A percentile compares a stretch with the other conserved stretches of the same genome.
phyloP scores from a whole-genome alignment of 805 yeast genomes.

The Metschnikowia lunata region DNA sequence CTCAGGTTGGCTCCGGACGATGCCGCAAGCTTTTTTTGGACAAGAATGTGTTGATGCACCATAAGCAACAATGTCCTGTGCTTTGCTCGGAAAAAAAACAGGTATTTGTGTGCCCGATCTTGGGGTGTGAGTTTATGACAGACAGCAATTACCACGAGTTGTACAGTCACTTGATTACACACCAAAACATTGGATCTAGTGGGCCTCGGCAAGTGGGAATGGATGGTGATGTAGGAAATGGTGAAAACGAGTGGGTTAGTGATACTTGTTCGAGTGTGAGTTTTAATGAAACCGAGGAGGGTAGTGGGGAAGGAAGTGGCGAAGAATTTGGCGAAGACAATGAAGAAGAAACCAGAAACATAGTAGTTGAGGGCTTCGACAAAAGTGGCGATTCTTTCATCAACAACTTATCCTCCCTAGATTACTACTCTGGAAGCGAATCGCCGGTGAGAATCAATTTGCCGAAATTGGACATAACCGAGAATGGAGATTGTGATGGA shows the following conservation, averaged over 20 bases:
- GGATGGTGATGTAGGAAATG: too few relatives aligned
- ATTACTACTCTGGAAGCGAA: too few relatives aligned
- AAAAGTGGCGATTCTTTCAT: too few relatives aligned
- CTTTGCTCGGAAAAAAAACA: slow-evolving; percentile 29
- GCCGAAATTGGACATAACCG: slow-evolving; percentile 3
- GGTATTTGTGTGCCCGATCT: slow-evolving; percentile 33
- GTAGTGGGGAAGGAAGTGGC: too few relatives aligned
- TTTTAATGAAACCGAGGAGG: too few relatives aligned
- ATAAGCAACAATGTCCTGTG: slow-evolving; percentile 9
- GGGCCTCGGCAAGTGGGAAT: too few relatives aligned
- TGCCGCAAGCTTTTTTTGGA: slow-evolving; percentile 13
- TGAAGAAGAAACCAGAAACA: too few relatives aligned
- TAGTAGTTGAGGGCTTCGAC: too few relatives aligned
- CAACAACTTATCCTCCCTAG: too few relatives aligned
- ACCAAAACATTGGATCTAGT: background rate
- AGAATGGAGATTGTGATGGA: background rate
- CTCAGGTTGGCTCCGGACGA: background rate
- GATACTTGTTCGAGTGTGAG: too few relatives aligned
- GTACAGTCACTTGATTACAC: slow-evolving; percentile 7
- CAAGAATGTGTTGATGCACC: slow-evolving; percentile 21
- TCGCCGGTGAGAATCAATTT: background rate
- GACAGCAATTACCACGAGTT: slow-evolving; percentile 20
- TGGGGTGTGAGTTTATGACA: slow-evolving; percentile 39
- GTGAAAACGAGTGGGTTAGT: too few relatives aligned
- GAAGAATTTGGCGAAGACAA: too few relatives aligned